Conservation (phyloP, 257 asterid species). For the Solanum habrochaites region DNA sequence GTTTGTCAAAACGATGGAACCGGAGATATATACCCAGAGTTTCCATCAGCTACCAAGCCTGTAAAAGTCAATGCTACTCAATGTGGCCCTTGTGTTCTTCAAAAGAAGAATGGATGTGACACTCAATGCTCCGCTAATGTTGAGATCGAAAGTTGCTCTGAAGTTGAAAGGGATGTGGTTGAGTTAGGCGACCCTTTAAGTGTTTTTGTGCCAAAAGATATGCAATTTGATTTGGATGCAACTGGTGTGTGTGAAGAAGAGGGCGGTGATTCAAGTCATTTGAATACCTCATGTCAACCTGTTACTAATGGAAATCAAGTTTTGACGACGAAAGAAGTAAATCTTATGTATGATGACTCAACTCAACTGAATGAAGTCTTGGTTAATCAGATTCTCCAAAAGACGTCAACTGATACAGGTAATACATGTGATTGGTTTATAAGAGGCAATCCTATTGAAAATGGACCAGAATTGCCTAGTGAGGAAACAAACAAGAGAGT, state of each 20-base stretch:
- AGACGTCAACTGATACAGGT: not conserved
- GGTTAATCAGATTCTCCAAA: not conserved
- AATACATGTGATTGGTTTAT: not conserved
- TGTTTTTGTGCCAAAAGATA: not conserved
- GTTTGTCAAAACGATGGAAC: not conserved
- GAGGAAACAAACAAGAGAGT: not conserved
- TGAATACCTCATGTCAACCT: not conserved
- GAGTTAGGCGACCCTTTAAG: conserved; percentile 16
- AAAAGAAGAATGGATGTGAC: not conserved
- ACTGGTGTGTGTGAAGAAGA: not conserved
- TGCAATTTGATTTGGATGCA: not conserved
- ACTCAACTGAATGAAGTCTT: not conserved
- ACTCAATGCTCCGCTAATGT: not conserved
- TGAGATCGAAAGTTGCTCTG: not conserved
- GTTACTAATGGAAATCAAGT: not conserved
- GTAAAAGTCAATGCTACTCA: not conserved
- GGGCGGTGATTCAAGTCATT: not conserved
- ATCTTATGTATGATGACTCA: not conserved
- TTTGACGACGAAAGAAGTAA: not conserved
- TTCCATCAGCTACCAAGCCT: conserved; percentile 3
- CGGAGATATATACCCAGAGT: not conserved
- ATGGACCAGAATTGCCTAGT: not conserved
- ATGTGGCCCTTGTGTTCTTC: not conserved
- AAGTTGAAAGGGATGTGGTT: not conserved
- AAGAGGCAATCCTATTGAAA: not conserved